Conservation (phyloP, 1,284 basidiomycete species). For the Termitomyces sp. region DNA sequence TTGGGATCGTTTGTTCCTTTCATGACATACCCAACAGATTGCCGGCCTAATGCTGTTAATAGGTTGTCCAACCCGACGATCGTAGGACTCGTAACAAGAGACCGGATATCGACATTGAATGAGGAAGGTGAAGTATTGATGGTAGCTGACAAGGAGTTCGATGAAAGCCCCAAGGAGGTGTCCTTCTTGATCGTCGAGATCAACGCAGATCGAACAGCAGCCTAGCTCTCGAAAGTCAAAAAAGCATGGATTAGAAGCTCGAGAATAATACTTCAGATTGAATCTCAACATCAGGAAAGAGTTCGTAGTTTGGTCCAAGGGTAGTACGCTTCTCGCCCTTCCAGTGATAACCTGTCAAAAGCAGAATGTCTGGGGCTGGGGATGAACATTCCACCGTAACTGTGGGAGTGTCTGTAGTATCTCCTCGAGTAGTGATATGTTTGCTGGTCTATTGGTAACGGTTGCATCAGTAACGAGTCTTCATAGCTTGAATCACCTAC, state of each 20-base stretch:
- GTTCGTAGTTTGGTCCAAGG: constrained; percentile 23
- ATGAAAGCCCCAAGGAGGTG: constrained; percentile 19
- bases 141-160: constrained; percentile 21
- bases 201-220: constrained; percentile 13
- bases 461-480: neutral
- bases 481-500: constrained; percentile 14
- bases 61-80: constrained; percentile 26
- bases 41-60: constrained; percentile 28
- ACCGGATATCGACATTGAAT: constrained; percentile 24
- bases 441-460: constrained; percentile 33
- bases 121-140: constrained; percentile 23
- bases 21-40: constrained; percentile 26
- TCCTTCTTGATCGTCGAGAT: constrained; percentile 18
- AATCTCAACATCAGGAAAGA: constrained; percentile 22
- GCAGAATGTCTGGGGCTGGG: constrained; percentile 19
- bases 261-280: constrained; percentile 14
- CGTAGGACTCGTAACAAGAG: constrained; percentile 20
- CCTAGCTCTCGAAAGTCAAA: constrained; percentile 6
- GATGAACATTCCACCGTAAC: constrained; percentile 23
- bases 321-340: constrained; percentile 19
- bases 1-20: constrained; percentile 35
- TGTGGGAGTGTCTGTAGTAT: constrained; percentile 43
- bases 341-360: constrained; percentile 23
- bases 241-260: neutral
- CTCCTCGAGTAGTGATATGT: constrained; percentile 47